Percentiles rank a stretch among this genome's conserved stretches.
Conservation (phyloP, 1,284 basidiomycete genomes). For the Ceratorhiza oryzae-sativae region DNA sequence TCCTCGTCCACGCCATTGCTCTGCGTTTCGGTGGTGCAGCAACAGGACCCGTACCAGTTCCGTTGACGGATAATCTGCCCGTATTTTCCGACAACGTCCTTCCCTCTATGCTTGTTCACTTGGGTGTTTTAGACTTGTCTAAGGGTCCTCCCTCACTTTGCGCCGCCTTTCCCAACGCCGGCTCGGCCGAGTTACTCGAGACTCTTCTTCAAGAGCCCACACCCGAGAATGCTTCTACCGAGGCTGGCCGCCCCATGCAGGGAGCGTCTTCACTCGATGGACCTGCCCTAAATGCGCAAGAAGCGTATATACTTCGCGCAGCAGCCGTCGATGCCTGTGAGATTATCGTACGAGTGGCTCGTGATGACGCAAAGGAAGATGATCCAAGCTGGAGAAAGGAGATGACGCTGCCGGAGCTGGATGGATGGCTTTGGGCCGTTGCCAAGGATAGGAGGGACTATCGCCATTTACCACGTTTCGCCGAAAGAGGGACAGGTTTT, state of each 20-base stretch:
- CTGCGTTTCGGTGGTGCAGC: conserved; percentile 66
- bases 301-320: conserved; percentile 80
- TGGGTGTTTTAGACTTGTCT: conserved; percentile 72
- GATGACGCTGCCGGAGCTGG: conserved; percentile 66
- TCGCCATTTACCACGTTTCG: conserved; percentile 66
- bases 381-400: conserved; percentile 60
- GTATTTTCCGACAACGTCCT: conserved; percentile 88
- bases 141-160: not conserved
- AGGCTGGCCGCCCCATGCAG: conserved; percentile 10
- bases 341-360: conserved; percentile 64
- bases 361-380: conserved; percentile 48
- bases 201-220: conserved; percentile 30
- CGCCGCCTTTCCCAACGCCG: conserved; percentile 14
- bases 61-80: conserved; percentile 66
- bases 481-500: conserved; percentile 66
- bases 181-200: conserved; percentile 18
- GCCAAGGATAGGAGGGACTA: conserved; percentile 78
- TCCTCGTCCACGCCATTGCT: conserved; percentile 74
- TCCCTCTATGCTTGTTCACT: conserved; percentile 80
- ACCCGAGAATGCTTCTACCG: conserved; percentile 20
- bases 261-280: conserved; percentile 57
- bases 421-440: conserved; percentile 78
- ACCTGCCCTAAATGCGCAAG: conserved; percentile 63
- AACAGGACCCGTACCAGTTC: conserved; percentile 59
- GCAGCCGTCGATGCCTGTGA: conserved; percentile 80